These are phyloP conservation scores for Stephania cephalantha DNA, from an alignment of 164 flowering plant species.

Conservation along the genomic window DNA sequence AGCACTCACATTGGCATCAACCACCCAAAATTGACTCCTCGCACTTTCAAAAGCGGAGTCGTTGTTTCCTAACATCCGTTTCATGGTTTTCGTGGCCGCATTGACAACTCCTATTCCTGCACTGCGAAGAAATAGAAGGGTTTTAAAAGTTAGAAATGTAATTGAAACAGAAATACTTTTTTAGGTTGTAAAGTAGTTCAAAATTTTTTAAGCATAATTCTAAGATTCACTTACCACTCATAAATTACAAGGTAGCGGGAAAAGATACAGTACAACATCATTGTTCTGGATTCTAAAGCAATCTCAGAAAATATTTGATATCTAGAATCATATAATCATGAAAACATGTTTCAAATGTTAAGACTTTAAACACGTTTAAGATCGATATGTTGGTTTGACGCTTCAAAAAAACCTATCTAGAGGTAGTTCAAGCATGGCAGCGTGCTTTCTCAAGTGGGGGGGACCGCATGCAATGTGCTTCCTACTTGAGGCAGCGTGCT, in stretches of 20 bases:
- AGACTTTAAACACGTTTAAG: no score
- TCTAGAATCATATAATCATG: no score
- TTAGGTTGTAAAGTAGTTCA: not conserved
- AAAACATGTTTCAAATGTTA: no score
- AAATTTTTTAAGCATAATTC: no score
- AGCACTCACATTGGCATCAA: constrained; percentile 76
- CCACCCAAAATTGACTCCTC: constrained; percentile 94
- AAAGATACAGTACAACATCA: not conserved
- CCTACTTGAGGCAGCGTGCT: no score
- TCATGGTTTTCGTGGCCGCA: constrained; percentile 95
- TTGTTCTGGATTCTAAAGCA: not conserved
- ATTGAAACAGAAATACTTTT: not conserved
- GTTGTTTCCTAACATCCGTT: constrained; percentile 87
- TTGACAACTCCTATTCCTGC: constrained; percentile 97
- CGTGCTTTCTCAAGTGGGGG: no score
- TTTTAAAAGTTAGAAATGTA: not conserved
- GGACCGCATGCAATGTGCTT: no score
- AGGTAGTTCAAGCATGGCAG: no score
- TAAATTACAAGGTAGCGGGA: not conserved
- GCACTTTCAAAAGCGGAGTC: constrained; percentile 90
- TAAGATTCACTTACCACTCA: not conserved
- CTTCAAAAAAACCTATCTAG: no score
- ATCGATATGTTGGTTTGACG: no score
- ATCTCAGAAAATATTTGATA: not conserved
- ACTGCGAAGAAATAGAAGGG: constrained; percentile 34